Evolutionary conservation across 1,284 basidiomycete species (phyloP).

Genomic region (Papiliotrema flavescens): DNA sequence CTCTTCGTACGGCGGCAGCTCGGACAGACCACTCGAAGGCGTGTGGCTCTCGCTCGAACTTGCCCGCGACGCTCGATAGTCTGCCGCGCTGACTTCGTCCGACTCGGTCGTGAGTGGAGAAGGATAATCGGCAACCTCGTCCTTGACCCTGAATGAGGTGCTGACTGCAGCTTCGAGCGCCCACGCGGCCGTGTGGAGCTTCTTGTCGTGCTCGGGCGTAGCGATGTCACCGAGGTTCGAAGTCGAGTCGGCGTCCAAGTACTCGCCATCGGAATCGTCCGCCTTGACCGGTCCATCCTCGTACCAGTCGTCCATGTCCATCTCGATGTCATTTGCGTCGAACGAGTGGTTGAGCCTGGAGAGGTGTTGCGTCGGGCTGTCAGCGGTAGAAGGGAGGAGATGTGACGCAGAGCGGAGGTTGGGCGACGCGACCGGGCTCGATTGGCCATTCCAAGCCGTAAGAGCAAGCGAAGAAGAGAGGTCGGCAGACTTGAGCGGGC

Average conservation of each 20-base stretch:
- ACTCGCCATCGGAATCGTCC: constrained; percentile 41
- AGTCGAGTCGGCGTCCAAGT: constrained; percentile 6
- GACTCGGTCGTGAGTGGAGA: constrained; percentile 32
- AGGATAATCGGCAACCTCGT: constrained; percentile 40
- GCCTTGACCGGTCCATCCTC: constrained; percentile 42
- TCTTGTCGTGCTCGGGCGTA: constrained; percentile 40
- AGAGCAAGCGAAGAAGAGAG: constrained; percentile 24
- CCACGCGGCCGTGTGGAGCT: constrained; percentile 41
- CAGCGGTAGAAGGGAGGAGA: constrained; percentile 15
- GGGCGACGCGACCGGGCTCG: constrained; percentile 38
- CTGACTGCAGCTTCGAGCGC: constrained; percentile 31
- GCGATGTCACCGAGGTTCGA: constrained; percentile 33
- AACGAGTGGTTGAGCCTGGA: constrained; percentile 24
- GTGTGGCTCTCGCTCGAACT: constrained; percentile 15
- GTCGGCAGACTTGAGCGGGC: constrained; percentile 30
- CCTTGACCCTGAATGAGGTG: constrained; percentile 32
- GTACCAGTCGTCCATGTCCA: constrained; percentile 36
- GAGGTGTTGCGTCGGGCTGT: constrained; percentile 35
- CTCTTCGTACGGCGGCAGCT: constrained; percentile 31
- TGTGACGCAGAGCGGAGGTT: constrained; percentile 13
- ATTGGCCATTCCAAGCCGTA: constrained; percentile 28
- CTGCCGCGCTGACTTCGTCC: constrained; percentile 17
- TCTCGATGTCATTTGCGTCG: constrained; percentile 31
- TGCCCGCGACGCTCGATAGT: constrained; percentile 18
- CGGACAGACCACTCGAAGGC: constrained; percentile 33